Evolutionary conservation across 306 rosid genomes (phyloP), one percentile per base, ranked within the genome.

Genomic region (Cucurbita maxima): DNA sequence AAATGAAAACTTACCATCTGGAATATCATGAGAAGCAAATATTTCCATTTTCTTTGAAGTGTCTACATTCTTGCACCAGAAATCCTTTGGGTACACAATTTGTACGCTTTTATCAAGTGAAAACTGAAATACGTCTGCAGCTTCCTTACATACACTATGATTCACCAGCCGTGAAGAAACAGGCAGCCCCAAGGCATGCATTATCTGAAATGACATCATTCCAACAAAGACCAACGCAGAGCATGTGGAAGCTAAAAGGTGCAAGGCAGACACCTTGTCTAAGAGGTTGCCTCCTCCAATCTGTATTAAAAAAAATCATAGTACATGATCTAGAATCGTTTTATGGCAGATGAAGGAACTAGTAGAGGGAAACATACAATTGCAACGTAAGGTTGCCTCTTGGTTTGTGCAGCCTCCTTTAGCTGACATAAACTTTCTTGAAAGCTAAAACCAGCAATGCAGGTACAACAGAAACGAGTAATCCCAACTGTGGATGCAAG

Each of bases 401-500:
- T 60, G 72, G 82, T 67, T 72, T 83, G 82, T 12, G 83, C 82
- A 53, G 85, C 77, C 63, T 81, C 83, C 74, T 80, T 87, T 63
- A 91, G 77, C 50, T 75, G 80, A 76, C 51, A 53, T 51, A 90
- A 82, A 71, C 85, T 85, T 83, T 87, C 88, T 74, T 94, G 92
- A 52, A 94, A 84, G 83, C 87, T 89, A 86, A 94, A 94, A 79
- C 92, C 96, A 83, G 98, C 95, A 38, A 94, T 18, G 80, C 84
- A 84, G 58, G 87, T 82, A 77, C 73, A 77, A 82, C 96, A 86
- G 86, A 87, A 89, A 60, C 97, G 88, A 64, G 96, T 81, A 75
- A 89, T 82, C 41, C 98, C 98, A 48, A 92, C 93, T 14, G 88
- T 94, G 22, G 98, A 90, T 67, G 97, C 94, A 75, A 89, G 88